These are phyloP conservation scores for Voacanga thouarsii DNA, from an alignment of 257 asterid genomes.

Conservation along the genomic window DNA sequence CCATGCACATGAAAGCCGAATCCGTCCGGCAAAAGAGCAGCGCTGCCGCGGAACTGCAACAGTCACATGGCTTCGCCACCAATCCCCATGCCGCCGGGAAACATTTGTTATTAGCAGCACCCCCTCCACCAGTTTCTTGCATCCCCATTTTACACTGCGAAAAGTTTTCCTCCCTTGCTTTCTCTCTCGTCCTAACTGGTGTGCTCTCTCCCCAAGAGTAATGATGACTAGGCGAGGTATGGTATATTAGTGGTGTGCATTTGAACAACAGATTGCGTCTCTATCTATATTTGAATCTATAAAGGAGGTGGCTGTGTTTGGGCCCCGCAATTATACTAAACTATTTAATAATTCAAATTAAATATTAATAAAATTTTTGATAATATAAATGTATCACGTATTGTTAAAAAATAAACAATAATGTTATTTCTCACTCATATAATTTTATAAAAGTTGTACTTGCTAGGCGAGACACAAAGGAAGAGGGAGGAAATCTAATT, in stretches of 20 bases:
- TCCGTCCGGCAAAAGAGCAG: constrained; percentile 65
- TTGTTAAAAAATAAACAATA: no score
- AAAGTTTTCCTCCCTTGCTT: not conserved
- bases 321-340: no score
- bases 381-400: no score
- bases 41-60: constrained; percentile 63
- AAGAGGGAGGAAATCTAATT: constrained; percentile 30
- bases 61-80: constrained; percentile 63
- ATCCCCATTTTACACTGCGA: constrained; percentile 19
- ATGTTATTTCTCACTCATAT: no score
- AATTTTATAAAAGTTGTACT: no score
- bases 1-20: constrained; percentile 56
- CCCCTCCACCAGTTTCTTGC: constrained; percentile 20
- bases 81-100: constrained; percentile 39
- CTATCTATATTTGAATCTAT: constrained; percentile 31
- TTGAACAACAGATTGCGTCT: constrained; percentile 23
- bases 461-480: no score
- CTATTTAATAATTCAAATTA: no score
- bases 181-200: not conserved
- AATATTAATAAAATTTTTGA: no score
- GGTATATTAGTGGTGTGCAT: constrained; percentile 28
- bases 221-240: constrained; percentile 24
- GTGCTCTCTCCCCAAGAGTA: not conserved
- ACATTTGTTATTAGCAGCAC: constrained; percentile 24
- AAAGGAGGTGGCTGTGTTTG: not conserved